These are phyloP conservation scores for Austropuccinia psidii DNA, from an alignment of 1,284 basidiomycete genomes.

Conservation along the genomic window DNA sequence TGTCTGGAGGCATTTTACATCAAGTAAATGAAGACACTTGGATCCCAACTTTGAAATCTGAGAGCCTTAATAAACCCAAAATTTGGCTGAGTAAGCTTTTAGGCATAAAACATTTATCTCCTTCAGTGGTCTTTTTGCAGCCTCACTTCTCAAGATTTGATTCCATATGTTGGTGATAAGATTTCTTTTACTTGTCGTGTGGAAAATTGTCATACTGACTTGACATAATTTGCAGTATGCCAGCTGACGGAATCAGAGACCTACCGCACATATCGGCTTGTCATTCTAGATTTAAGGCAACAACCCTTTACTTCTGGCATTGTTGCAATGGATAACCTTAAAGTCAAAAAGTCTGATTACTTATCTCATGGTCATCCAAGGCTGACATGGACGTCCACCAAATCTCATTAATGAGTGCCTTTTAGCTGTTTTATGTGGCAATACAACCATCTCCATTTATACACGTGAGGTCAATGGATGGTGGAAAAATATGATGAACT, in stretches of 20 bases:
- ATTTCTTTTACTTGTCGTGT: no score
- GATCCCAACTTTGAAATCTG: no score
- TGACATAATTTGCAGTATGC: no score
- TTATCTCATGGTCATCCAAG: no score
- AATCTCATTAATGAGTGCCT: background rate
- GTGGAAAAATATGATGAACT: slow-evolving; percentile 7
- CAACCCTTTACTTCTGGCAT: slow-evolving; percentile 23
- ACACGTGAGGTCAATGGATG: slow-evolving; percentile 10
- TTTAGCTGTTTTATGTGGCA: slow-evolving; percentile 1
- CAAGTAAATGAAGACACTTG: no score
- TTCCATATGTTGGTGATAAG: background rate
- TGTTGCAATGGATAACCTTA: slow-evolving; percentile 10
- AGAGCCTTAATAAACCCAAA: no score
- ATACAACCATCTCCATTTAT: slow-evolving; percentile 1
- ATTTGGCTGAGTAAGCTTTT: no score
- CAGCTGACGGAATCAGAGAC: background rate
- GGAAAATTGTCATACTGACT: no score
- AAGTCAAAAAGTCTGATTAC: background rate
- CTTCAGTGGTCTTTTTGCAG: background rate
- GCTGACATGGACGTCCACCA: no score
- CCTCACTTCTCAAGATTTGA: background rate
- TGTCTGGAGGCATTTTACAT: no score
- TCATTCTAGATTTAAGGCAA: slow-evolving; percentile 19
- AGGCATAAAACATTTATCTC: background rate
- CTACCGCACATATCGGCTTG: background rate